Percentiles rank a stretch among this genome's conserved stretches.
Evolutionary conservation across 2,329 filamentous ascomycete species (phyloP).

Genomic region (Nigrograna mackinnonii): DNA sequence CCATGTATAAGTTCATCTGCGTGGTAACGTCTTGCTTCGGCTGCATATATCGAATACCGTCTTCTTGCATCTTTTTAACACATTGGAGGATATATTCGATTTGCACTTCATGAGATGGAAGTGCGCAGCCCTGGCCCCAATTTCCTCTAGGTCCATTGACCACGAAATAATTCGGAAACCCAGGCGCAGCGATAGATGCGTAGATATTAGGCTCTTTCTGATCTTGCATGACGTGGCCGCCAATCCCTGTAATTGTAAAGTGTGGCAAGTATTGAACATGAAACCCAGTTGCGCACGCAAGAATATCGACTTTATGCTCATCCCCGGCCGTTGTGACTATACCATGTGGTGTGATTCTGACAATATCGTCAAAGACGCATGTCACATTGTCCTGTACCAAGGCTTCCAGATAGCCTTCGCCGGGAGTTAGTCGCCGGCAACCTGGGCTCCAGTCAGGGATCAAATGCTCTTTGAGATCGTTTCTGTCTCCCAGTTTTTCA

Average conservation of each 20-base stretch:
- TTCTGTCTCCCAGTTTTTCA: no score
- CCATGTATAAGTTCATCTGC: no score
- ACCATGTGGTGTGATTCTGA: not conserved
- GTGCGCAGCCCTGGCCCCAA: no score
- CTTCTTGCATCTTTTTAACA: no score
- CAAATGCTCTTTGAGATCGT: conserved; percentile 14
- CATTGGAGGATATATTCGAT: no score
- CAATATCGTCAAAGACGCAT: conserved; percentile 21
- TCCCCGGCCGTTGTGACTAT: conserved; percentile 9
- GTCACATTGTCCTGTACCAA: conserved; percentile 38
- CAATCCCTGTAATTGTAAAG: not conserved
- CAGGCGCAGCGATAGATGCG: not conserved
- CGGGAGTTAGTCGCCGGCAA: conserved; percentile 10
- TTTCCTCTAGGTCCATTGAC: no score
- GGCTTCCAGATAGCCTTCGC: conserved; percentile 24
- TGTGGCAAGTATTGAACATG: conserved; percentile 14
- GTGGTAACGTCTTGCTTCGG: no score
- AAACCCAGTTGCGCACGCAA: conserved; percentile 44
- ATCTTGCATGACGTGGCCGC: not conserved
- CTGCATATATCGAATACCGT: no score
- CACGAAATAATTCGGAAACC: not conserved
- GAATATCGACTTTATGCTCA: conserved; percentile 26
- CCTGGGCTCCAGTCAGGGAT: conserved; percentile 25
- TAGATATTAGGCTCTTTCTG: not conserved
- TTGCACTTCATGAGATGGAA: no score